Evolutionary conservation across 2,329 filamentous ascomycete genomes (phyloP), one percentile per base, ranked within the genome.

Genomic region (Xylogone sp.): DNA sequence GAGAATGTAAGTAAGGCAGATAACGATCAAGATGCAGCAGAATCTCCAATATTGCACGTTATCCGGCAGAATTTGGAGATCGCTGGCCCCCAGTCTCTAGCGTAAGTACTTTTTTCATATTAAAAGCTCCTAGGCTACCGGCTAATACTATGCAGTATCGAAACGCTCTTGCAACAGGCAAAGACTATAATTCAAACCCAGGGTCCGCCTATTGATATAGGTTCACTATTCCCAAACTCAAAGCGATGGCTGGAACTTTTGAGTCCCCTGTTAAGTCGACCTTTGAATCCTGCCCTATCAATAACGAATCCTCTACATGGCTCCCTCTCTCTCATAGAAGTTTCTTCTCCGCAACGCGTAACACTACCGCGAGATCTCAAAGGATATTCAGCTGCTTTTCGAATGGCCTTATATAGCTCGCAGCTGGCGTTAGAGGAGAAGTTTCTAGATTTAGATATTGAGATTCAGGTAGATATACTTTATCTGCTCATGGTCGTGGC

Each of bases 281-380:
- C 71, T 1, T 78, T 84, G 2, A 80, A 82, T 54, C 74, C 80
- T 4, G 84, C 89, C 0, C 69, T 96, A 2, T 82, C 89, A 0
- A 80, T 96, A 3, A 89, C 86, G 2, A 92, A 84, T 62, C 78
- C 77, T 21, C 73, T 96, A 6, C 83, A 82, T 0, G 90, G 90
- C 3, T 82, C 82, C 1, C 79, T 88, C 5, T 84, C 87, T 57
- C 70, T 96, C 2, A 75, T 87, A 0, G 65, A 71, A 10, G 57
- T 61, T 3, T 50, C 64, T 0, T 49, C 62, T 21, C 58, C 53
- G 44, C 54, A 56, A 60, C 6, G 55, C 34, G 13, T 39, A 9
- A 42, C 13, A 42, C 3, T 24, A 16, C 64, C 71, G 27, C 76
- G 86, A 43, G 91, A 96, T 64, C 73, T 78, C 3, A 79, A 81